A percentile compares a stretch with the other conserved stretches of the same genome.
Conservation (phyloP, 169 alveolate species). For the Eimeria necatrix region DNA sequence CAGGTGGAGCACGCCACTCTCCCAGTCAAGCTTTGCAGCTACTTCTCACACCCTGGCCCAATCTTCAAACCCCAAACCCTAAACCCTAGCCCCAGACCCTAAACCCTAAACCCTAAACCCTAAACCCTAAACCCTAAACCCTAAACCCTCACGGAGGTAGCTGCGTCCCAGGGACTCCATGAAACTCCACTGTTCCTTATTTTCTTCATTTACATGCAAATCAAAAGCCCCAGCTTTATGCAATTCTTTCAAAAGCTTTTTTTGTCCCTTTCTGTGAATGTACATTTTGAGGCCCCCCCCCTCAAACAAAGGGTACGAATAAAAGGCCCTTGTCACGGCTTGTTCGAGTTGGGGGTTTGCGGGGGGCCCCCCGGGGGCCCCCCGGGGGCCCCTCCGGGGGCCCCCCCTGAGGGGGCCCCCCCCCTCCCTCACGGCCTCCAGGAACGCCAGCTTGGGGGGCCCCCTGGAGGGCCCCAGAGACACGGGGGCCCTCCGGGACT, state of each 20-base stretch:
- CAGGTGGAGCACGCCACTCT: not conserved
- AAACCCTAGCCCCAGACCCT: not conserved
- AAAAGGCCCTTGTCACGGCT: constrained; percentile 7
- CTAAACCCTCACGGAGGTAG: constrained; percentile 32
- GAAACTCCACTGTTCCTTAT: not conserved
- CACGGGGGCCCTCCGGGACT: too few relatives aligned
- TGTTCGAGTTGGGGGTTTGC: not conserved
- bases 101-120: constrained; percentile 8
- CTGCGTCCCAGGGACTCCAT: not conserved
- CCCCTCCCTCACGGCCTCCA: not conserved
- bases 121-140: constrained; percentile 46
- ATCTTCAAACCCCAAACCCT: not conserved
- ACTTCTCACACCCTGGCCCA: constrained; percentile 5
- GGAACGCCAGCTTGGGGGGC: not conserved
- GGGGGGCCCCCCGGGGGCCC: not conserved
- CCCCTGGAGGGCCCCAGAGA: not conserved
- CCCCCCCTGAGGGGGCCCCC: not conserved
- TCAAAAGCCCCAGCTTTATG: constrained; percentile 22
- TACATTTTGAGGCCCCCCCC: not conserved
- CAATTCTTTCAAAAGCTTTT: not conserved
- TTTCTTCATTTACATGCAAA: not conserved
- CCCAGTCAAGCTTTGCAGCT: not conserved
- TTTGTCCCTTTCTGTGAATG: constrained; percentile 18
- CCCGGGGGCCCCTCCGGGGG: not conserved
- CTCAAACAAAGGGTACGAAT: constrained; percentile 14